Base-by-base conservation (phyloP, 345 rosid genomes). In the Abelmoschus esculentus region DNA sequence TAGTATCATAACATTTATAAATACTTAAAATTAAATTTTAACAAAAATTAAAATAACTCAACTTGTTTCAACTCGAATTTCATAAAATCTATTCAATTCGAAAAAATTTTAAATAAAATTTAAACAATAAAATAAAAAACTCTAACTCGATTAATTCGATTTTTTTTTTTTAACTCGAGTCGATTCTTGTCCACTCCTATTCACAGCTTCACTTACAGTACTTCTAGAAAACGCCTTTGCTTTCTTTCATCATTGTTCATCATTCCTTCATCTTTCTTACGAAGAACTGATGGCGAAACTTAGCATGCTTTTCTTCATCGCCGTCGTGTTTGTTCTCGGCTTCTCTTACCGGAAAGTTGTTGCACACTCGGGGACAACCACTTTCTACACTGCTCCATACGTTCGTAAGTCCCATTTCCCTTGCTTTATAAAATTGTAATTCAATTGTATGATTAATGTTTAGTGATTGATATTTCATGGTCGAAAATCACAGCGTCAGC, bases 311-410 rank as follows among this genome's bases (percentile, higher is more conserved):
- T 57, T 70, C 12, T 70, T 4, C 53, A 6, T 65, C 10, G 31
- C 53, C 18, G 15, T 36, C 22, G 34, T 54, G 5, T 6, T 28
- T 0, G 18, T 57, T 11, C 15, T 56, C 31, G 57, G 44, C 61
- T n/a, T 64, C 74, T 19, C 31, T 17, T 22, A 61, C 0, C 49
- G 17, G 50, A 74, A 57, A 75, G 67, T 40, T 32, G 6, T 36
- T 40, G 74, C 74, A 6, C 34, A 63, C 34, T 2, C 18, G 6
- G 78, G 71, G 2, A 75, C 74, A 26, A 74, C 78, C 17, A 75
- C 74, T 4, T 75, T 46, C 40, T 75, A 70, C 46, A 65, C 61
- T 56, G 58, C 66, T 31, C 67, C 70, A 70, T 75, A 75, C 47
- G 32, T 54, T 40, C 74, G 74, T 75, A 65, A 70, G 74, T 29